Evolutionary conservation across 192 early-diverging fungal species (phyloP), one percentile per base, ranked within the genome.

Genomic region (Coemansia sp.): DNA sequence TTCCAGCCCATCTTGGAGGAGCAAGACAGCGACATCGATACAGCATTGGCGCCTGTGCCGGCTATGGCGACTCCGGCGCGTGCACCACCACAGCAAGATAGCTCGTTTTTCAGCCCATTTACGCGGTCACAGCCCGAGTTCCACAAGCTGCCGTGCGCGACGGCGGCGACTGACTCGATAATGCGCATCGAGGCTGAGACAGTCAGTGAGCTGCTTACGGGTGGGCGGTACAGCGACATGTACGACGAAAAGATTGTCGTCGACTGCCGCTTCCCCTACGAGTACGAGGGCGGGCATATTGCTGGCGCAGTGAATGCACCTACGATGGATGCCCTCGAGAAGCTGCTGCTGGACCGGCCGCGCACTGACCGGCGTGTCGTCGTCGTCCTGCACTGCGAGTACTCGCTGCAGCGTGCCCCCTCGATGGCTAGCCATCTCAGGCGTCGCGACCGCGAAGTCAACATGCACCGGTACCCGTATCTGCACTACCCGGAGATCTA

Each of bases 371-470:
- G 79, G 67, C 82, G 77, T 36, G 69, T 72, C 15, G 82, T 90
- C 14, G 68, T 95, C 7, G 80, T 95, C 15, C 87, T 95, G 62
- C 92, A 93, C 68, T 95, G 93, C 80, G 93, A 95, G 77, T 95
- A 89, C 60, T 90, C 88, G 18, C 76, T 82, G 19, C 87, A 93
- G 58, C 76, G 93, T 0, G 93, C 86, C 11, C 93, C 93, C 1
- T 81, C 84, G 52, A 91, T 95, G 91, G 93, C 91, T 8, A 76
- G 84, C 37, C 82, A 87, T 55, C 71, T 95, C 44, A 83, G 93
- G 42, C 86, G 82, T 14, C 82, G 84, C 38, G 93, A 95, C 69
- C 84, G 93, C 42, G 78, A 84, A 17, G 61, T 82, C 46, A 95
- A 95, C 65, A 67, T 82, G 46, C 57, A 82, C 12, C 62, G 75